Base-by-base conservation (phyloP, 2,329 filamentous ascomycete genomes). In the Raffaelea arxii region DNA sequence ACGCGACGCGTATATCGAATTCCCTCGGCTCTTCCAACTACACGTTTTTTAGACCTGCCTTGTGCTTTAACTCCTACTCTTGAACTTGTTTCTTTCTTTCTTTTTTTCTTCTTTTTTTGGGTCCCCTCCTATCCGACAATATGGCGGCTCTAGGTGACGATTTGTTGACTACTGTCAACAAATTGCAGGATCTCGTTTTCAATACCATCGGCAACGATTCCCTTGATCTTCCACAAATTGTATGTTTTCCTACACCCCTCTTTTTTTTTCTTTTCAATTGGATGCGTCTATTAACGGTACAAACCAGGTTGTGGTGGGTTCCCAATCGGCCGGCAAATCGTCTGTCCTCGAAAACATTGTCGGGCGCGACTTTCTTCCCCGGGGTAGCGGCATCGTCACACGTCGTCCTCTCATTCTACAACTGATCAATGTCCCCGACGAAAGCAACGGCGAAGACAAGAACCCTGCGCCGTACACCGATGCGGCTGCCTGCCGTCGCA, bases 161-260 rank as follows among this genome's bases (percentile, higher is more conserved):
- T 69, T 74, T 98, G 68, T 80, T 98, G 64, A 81, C 80, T 58
- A 94, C 89, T 54, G 92, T 98, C 71, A 98, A 98, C 75, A 94
- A 94, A 75, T 77, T 98, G 61, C 92, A 98, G 69, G 92, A 97
- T 68, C 71, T 98, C 62, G 92, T 98, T 61, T 98, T 98, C 75
- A 98, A 98, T 71, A 98, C 92, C 56, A 98, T 98, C 66, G 92
- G 92, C 68, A 97, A 90, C 72, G 92, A 98, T 67, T 97, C 91
- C 45, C 78, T 98, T 51, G 92, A 98, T 68, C 74, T 98, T 48
- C 92, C 92, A 49, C 92, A 98, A 71, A 98, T 98, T 76, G 92
- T 96, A 82, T 62, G 81, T 71, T 48, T 40, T 41, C 35, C 44
- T 51, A 47, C 27, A 30, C 9, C 9, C 27, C 27, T 9, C 55